phyloP scores from a whole-genome alignment of 352 stramenopile species.

The Phytophthora fragariae region DNA sequence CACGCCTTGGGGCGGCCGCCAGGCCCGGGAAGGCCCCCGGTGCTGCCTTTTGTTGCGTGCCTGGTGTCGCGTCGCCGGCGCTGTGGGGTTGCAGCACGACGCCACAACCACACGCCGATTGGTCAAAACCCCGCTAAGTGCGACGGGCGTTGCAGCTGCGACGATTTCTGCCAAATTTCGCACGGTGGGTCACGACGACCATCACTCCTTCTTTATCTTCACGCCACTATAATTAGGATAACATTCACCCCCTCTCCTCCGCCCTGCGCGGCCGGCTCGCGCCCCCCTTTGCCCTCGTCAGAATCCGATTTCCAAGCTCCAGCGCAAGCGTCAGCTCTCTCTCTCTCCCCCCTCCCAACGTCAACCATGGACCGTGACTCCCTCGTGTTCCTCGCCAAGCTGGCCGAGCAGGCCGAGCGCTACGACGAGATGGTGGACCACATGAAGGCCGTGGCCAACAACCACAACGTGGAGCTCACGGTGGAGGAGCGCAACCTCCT shows the following conservation, averaged over 20 bases:
- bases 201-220: conserved; percentile 19
- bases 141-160: conserved; percentile 38
- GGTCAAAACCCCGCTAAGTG: conserved; percentile 30
- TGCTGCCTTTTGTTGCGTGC: conserved; percentile 29
- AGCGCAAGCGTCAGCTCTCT: conserved; percentile 35
- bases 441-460: conserved; percentile 99
- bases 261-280: conserved; percentile 1
- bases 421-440: conserved; percentile 96
- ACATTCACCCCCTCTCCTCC: conserved; percentile 29
- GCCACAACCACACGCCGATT: conserved; percentile 25
- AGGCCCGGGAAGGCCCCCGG: conserved; percentile 3
- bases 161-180: conserved; percentile 37
- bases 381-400: conserved; percentile 85
- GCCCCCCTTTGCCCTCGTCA: conserved; percentile 49
- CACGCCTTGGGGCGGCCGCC: too few species aligned
- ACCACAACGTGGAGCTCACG: conserved; percentile 96
- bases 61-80: conserved; percentile 23
- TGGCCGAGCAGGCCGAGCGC: conserved; percentile 83
- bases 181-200: conserved; percentile 21
- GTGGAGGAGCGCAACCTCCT: conserved; percentile 99
- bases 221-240: background rate
- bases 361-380: conserved; percentile 78
- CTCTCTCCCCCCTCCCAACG: conserved; percentile 5
- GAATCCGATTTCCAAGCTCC: conserved; percentile 70
- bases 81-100: conserved; percentile 4